Percentiles rank a stretch among this genome's conserved stretches.
These are phyloP conservation scores for Cryomyces minteri DNA, from an alignment of 495 filamentous ascomycete genomes.

Conservation along the genomic window DNA sequence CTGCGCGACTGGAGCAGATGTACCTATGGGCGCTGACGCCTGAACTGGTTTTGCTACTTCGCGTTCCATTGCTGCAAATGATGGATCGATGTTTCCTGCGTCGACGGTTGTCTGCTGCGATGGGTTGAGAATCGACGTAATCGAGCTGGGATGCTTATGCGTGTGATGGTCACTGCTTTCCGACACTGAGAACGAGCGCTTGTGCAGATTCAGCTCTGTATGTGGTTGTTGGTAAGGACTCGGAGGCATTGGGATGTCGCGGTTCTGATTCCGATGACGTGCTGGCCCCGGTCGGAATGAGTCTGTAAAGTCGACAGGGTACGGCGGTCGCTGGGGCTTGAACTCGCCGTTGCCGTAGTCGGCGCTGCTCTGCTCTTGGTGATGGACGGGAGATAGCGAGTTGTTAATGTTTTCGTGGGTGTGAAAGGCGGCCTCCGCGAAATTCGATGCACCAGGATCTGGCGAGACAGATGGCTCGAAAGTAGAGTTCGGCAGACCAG, in stretches of 20 bases:
- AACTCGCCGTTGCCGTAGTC: neutral
- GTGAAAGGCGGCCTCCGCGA: conserved; percentile 4
- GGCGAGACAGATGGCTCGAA: conserved; percentile 3
- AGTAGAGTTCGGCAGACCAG: conserved; percentile 8
- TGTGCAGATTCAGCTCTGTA: conserved; percentile 35
- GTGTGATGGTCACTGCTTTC: too few species aligned
- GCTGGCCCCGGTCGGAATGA: conserved; percentile 2
- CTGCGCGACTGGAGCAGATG: too few species aligned
- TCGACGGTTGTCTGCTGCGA: too few species aligned
- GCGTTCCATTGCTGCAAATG: too few species aligned
- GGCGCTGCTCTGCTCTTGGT: neutral
- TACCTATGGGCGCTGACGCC: too few species aligned
- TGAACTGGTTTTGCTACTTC: too few species aligned
- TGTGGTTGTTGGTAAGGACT: conserved; percentile 23
- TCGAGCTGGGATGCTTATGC: too few species aligned
- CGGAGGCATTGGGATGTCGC: conserved; percentile 6
- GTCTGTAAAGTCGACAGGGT: conserved; percentile 19
- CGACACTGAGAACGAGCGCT: conserved; percentile 44
- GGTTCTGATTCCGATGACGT: neutral
- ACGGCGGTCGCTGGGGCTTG: conserved; percentile 3
- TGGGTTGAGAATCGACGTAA: too few species aligned
- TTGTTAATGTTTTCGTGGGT: conserved; percentile 4
- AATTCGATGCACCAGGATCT: conserved; percentile 3
- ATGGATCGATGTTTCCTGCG: too few species aligned
- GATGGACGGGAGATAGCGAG: neutral